These are phyloP conservation scores for Spiromastix sp. DNA, from an alignment of 2,329 filamentous ascomycete species.

Conservation along the genomic window DNA sequence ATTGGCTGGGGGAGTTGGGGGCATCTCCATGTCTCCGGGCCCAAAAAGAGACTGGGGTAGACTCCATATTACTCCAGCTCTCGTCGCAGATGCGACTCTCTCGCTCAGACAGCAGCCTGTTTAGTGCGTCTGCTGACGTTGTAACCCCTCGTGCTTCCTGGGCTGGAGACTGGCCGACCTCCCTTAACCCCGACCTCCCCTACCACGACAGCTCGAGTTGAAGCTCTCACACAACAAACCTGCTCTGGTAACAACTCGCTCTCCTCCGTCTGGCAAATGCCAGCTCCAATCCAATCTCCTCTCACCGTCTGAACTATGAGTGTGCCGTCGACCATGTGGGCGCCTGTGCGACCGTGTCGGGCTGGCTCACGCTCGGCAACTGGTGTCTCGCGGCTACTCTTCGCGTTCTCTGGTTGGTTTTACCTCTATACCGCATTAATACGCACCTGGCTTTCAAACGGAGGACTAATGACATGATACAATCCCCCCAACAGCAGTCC, in stretches of 20 bases:
- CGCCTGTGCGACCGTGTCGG: slow-evolving; percentile 7
- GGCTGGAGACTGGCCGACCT: too few relatives aligned
- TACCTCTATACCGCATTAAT: not conserved
- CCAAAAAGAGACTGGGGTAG: too few relatives aligned
- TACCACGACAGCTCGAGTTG: too few relatives aligned
- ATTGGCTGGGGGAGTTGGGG: too few relatives aligned
- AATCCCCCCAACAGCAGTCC: slow-evolving; percentile 7
- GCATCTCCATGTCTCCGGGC: too few relatives aligned
- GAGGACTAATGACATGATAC: too few relatives aligned
- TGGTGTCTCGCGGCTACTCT: slow-evolving; percentile 6
- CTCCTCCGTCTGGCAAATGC: slow-evolving; percentile 2
- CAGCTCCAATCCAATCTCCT: slow-evolving; percentile 1
- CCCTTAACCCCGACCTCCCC: not conserved
- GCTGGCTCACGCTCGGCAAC: slow-evolving; percentile 4
- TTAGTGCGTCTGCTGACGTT: too few relatives aligned
- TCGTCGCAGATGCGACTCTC: too few relatives aligned
- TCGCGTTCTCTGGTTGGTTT: slow-evolving; percentile 8
- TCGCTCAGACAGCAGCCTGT: too few relatives aligned
- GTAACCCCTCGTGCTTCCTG: too few relatives aligned
- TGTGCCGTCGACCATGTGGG: slow-evolving; percentile 8
- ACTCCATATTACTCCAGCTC: too few relatives aligned
- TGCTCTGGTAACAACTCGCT: slow-evolving; percentile 2
- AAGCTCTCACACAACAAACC: slow-evolving; percentile 1
- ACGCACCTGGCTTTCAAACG: not conserved
- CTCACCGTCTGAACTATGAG: slow-evolving; percentile 3